These are phyloP conservation scores for Eremochloa ophiuroides DNA, from an alignment of 176 grass and related monocot genomes.

Conservation along the genomic window DNA sequence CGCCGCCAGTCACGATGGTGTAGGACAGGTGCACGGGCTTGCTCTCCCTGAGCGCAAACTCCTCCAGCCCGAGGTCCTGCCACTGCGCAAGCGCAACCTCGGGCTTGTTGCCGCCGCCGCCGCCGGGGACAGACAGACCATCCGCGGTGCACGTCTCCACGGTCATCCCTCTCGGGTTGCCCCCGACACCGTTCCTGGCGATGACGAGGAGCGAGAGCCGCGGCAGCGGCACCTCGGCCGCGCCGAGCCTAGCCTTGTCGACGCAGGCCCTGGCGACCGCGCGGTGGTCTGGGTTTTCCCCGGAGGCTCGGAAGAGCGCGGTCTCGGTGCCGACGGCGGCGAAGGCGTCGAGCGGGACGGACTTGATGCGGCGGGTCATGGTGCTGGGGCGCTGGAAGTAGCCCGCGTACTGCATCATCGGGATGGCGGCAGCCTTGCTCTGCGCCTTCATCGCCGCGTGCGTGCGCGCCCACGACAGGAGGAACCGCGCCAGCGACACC, in stretches of 20 bases:
- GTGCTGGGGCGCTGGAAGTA: conserved; percentile 48
- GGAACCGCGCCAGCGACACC: conserved; percentile 50
- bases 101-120: neutral
- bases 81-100: conserved; percentile 25
- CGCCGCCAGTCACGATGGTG: conserved; percentile 18
- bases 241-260: conserved; percentile 15
- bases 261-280: conserved; percentile 45
- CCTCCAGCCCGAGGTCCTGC: conserved; percentile 55
- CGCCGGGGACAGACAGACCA: neutral
- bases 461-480: conserved; percentile 57
- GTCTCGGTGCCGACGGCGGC: neutral
- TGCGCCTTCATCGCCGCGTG: conserved; percentile 42
- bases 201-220: conserved; percentile 36
- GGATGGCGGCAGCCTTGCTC: conserved; percentile 4
- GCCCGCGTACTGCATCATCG: conserved; percentile 59
- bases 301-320: neutral
- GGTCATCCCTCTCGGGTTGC: neutral
- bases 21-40: conserved; percentile 60
- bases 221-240: neutral
- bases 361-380: conserved; percentile 35
- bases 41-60: conserved; percentile 42
- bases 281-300: neutral
- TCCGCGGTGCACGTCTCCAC: conserved; percentile 32
- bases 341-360: conserved; percentile 39
- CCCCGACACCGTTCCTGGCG: neutral